Evolutionary conservation across 2,329 filamentous ascomycete species (phyloP), one percentile per base, ranked within the genome.

Genomic region (Mycosphaerella arachidis): DNA sequence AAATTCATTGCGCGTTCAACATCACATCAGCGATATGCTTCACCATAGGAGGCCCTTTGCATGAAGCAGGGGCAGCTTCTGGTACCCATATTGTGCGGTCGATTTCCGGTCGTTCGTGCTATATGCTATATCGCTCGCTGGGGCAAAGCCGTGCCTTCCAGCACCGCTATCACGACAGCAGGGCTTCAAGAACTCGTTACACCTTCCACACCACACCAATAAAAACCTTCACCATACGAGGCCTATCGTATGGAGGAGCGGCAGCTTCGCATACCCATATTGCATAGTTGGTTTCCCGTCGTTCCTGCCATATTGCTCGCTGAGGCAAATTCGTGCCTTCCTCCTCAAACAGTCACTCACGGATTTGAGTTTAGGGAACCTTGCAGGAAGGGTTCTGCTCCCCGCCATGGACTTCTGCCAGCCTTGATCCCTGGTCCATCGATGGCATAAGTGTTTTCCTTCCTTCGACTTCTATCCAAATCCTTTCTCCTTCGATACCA

Each of bases 231-330:
- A n/a, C 5, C 5, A 18, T 16, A 43, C 40, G 40, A 43, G 40
- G 13, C 18, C 40, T 8, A 43, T 43, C 40, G 40, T 8, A 16
- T 43, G 40, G 18, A 43, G 40, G 4, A 43, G 40, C 40, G 40
- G 40, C 13, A 53, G 51, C 51, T 53, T 29, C 51, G 20, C 51
- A 40, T 53, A 53, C 31, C 51, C 51, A 53, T 53, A 40, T 53
- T 40, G 51, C 7, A 18, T 24, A 31, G 51, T 37, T 18, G 8
- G n/a, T 27, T 1, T 24, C 3, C 24, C 13, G 12, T 37, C 31
- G 51, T 40, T 53, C 31, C 20, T 37, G 31, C 33, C 18, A 40
- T 40, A 33, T 20, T 33, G 27, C 51, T 31, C 24, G 10, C 37
- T 37, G 37, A 6, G 31, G 30, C 18, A 53, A 43, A 43, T 16